Evolutionary conservation across 2,329 filamentous ascomycete genomes (phyloP).

Genomic region (Tolypocladium cylindrosporum): DNA sequence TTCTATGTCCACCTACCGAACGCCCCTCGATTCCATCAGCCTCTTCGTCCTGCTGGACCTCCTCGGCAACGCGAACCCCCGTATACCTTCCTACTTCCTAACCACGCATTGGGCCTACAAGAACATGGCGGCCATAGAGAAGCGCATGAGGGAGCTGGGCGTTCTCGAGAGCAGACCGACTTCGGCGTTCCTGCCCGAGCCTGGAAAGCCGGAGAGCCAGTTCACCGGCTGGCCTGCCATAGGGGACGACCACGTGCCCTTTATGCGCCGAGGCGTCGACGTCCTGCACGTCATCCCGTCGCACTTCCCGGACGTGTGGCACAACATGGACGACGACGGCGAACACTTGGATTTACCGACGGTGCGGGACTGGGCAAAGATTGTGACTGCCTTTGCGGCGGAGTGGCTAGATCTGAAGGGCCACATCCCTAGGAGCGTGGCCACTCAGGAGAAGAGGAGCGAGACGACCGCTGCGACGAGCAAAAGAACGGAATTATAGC

Average conservation of each 20-base stretch:
- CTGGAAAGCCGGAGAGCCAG: slow-evolving; percentile 36
- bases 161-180: slow-evolving; percentile 51
- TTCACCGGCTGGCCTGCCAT: slow-evolving; percentile 44
- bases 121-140: slow-evolving; percentile 63
- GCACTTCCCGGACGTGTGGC: slow-evolving; percentile 80
- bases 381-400: slow-evolving; percentile 73
- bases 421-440: slow-evolving; percentile 19
- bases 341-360: slow-evolving; percentile 73
- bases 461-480: slow-evolving; percentile 14
- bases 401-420: slow-evolving; percentile 79
- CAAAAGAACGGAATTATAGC: slow-evolving; percentile 21
- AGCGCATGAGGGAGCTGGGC: slow-evolving; percentile 56
- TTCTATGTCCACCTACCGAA: slow-evolving; percentile 64
- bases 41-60: slow-evolving; percentile 90
- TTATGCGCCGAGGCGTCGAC: slow-evolving; percentile 76
- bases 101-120: slow-evolving; percentile 91
- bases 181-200: slow-evolving; percentile 54
- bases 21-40: slow-evolving; percentile 66
- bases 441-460: slow-evolving; percentile 14
- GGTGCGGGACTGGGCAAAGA: slow-evolving; percentile 77
- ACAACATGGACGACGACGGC: slow-evolving; percentile 72
- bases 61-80: slow-evolving; percentile 59
- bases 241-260: slow-evolving; percentile 85
- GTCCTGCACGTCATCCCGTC: slow-evolving; percentile 81
- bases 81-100: slow-evolving; percentile 76